phyloP scores from a whole-genome alignment of 441 rosid genomes.

The Metrosideros polymorpha region DNA sequence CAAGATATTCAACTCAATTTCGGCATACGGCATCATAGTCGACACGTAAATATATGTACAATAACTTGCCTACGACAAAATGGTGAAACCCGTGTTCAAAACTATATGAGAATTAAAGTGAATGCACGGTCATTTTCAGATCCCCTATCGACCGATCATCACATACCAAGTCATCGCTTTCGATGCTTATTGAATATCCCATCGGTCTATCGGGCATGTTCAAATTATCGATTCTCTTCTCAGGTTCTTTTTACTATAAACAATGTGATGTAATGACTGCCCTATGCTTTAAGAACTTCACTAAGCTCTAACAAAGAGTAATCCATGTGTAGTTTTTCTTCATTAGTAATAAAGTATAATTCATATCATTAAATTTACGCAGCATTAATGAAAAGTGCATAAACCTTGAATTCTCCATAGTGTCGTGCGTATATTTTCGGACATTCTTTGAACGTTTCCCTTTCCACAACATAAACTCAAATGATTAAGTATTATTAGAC shows the following conservation, averaged over 20 bases:
- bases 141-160: rapidly evolving
- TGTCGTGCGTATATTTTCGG: background rate
- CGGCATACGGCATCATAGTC: background rate
- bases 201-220: rapidly evolving
- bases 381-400: background rate
- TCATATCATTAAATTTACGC: background rate
- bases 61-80: background rate
- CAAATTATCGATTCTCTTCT: background rate
- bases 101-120: background rate
- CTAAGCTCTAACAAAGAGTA: background rate
- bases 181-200: rapidly evolving
- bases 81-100: background rate
- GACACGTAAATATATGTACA: background rate
- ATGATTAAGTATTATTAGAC: background rate
- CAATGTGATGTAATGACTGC: background rate
- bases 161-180: background rate
- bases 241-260: background rate
- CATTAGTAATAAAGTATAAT: rapidly evolving
- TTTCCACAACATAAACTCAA: background rate
- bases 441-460: background rate
- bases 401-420: background rate
- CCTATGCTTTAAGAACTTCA: background rate
- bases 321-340: background rate
- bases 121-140: background rate
- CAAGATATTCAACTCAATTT: background rate